Evolutionary conservation across 768 basidiomycete species (phyloP).

Genomic region (Trametes meyenii): DNA sequence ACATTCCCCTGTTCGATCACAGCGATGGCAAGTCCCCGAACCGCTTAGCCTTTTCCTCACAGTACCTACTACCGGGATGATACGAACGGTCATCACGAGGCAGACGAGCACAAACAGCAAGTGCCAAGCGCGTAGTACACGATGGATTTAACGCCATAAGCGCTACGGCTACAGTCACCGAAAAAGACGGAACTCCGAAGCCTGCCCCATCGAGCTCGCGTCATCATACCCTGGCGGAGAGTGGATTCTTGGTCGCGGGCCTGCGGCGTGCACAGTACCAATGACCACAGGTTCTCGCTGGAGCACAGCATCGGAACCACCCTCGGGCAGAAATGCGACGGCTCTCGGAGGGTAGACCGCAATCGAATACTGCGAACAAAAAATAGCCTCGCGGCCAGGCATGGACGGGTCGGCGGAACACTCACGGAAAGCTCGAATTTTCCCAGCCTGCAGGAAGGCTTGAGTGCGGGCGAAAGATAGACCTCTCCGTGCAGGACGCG

Average conservation of each 20-base stretch:
- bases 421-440: constrained; percentile 26
- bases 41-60: not conserved
- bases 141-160: not conserved
- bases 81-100: constrained; percentile 11
- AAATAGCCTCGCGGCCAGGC: not conserved
- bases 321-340: constrained; percentile 19
- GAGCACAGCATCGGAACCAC: constrained; percentile 8
- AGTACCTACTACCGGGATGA: not conserved
- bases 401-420: not conserved
- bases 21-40: not conserved
- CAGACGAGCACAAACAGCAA: not conserved
- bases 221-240: constrained; percentile 25
- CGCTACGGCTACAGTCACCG: constrained; percentile 6
- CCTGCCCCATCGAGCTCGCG: constrained; percentile 17
- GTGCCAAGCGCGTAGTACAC: not conserved
- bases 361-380: constrained; percentile 13
- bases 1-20: too few species aligned
- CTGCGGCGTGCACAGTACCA: constrained; percentile 17
- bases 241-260: constrained; percentile 16
- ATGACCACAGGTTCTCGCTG: constrained; percentile 20
- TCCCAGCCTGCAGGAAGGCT: constrained; percentile 23
- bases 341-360: constrained; percentile 16
- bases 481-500: constrained; percentile 27
- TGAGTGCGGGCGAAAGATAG: constrained; percentile 17
- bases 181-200: constrained; percentile 16